A percentile compares a stretch with the other conserved stretches of the same genome.
phyloP scores from a whole-genome alignment of 208 protist species.

The Leishmania martiniquensis region DNA sequence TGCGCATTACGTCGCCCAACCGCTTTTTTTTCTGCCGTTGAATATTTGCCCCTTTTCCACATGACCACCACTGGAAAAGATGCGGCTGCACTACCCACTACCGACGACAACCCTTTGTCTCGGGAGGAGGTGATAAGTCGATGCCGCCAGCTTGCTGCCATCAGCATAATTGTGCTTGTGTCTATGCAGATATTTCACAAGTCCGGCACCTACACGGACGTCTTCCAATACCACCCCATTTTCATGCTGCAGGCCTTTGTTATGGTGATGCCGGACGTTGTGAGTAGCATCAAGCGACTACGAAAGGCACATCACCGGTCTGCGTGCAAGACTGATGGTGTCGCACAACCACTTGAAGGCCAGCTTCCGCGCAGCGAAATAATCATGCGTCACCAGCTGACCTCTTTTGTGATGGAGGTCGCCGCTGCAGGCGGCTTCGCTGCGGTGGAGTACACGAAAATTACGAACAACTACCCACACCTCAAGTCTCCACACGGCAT shows the following conservation, averaged over 20 bases:
- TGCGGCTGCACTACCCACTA: neutral
- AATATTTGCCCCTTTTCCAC: neutral
- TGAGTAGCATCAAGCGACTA: conserved; percentile 36
- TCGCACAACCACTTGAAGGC: neutral
- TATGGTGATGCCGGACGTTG: conserved; percentile 51
- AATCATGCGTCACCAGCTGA: conserved; percentile 40
- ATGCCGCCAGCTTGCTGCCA: conserved; percentile 24
- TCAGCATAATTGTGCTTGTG: conserved; percentile 16
- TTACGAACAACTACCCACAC: conserved; percentile 37
- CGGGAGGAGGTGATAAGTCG: conserved; percentile 10
- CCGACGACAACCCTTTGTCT: conserved; percentile 6
- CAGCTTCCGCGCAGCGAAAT: conserved; percentile 18
- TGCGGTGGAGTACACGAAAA: conserved; percentile 63
- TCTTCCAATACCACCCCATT: conserved; percentile 65
- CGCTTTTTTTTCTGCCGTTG: neutral
- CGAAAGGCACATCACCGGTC: neutral
- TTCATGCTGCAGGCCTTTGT: conserved; percentile 53
- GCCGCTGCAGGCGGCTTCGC: conserved; percentile 43
- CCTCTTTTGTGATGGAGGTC: conserved; percentile 44
- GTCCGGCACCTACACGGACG: conserved; percentile 16
- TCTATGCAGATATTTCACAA: conserved; percentile 9
- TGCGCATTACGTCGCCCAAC: neutral
- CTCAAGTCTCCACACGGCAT: conserved; percentile 50
- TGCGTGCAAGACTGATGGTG: neutral
- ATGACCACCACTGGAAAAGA: neutral